A percentile compares a stretch with the other conserved stretches of the same genome.
Conservation (phyloP, 1,139 yeast genomes). For the Magnusiomyces clavatus region DNA sequence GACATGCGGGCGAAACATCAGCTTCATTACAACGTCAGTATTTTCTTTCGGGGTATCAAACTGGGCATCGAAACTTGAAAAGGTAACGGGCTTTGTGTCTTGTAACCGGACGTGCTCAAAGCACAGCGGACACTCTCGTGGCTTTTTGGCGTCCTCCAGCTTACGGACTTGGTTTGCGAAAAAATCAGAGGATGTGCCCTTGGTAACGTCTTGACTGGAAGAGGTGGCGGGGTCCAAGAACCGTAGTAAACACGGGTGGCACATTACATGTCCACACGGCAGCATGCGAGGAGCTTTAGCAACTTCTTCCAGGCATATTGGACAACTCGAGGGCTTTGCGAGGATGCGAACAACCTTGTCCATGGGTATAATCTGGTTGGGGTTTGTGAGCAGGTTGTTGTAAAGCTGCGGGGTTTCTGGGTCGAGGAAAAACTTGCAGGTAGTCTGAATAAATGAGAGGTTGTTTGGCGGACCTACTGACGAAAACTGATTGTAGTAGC, state of each 20-base stretch:
- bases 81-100: slow-evolving; percentile 59
- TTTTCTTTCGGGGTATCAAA: slow-evolving; percentile 56
- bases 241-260: slow-evolving; percentile 72
- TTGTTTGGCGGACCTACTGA: slow-evolving; percentile 41
- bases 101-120: slow-evolving; percentile 52
- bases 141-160: slow-evolving; percentile 37
- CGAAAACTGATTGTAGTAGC: slow-evolving; percentile 1
- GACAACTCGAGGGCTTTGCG: slow-evolving; percentile 72
- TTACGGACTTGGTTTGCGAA: neutral
- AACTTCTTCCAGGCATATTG: slow-evolving; percentile 73
- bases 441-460: slow-evolving; percentile 71
- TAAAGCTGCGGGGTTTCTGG: slow-evolving; percentile 42
- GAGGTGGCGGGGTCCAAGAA: slow-evolving; percentile 54
- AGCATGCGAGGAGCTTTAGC: slow-evolving; percentile 94
- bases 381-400: slow-evolving; percentile 53
- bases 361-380: slow-evolving; percentile 64
- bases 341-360: slow-evolving; percentile 61
- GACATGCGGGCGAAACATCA: slow-evolving; percentile 64
- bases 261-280: slow-evolving; percentile 87
- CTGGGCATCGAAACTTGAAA: slow-evolving; percentile 49
- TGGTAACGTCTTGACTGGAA: slow-evolving; percentile 10
- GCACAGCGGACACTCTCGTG: slow-evolving; percentile 81
- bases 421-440: slow-evolving; percentile 76
- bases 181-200: slow-evolving; percentile 9
- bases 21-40: slow-evolving; percentile 51